Evolutionary conservation across 176 grass and related monocot species (phyloP).

Genomic region (Chrysopogon serrulatus): DNA sequence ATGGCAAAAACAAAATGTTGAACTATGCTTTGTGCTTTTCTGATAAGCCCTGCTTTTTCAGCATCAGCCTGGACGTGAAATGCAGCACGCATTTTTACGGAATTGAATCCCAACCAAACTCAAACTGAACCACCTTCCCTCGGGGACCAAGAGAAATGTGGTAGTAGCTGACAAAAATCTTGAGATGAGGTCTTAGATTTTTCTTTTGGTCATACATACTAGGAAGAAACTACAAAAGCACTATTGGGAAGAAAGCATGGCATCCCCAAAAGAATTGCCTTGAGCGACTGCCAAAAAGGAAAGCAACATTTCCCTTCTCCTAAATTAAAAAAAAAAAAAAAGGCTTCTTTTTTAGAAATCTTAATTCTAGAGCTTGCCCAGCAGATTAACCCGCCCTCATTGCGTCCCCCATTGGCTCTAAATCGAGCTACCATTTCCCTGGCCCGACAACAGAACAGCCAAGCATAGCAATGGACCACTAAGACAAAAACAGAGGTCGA

Average conservation of each 20-base stretch:
- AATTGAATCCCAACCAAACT: not conserved
- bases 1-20: not conserved
- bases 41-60: not conserved
- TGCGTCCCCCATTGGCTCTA: not conserved
- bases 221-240: not conserved
- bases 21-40: slow-evolving; percentile 7
- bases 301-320: not conserved
- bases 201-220: not conserved
- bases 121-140: not conserved
- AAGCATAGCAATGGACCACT: not conserved
- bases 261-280: not conserved
- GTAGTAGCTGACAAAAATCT: not conserved
- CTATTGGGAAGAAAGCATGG: not conserved
- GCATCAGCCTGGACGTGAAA: not conserved
- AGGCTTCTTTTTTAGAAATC: not conserved
- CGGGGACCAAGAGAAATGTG: not conserved
- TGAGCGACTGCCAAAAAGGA: not conserved
- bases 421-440: not conserved
- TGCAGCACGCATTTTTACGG: not conserved
- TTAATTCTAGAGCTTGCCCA: not conserved
- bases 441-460: not conserved
- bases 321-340: not conserved
- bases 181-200: not conserved
- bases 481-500: not conserved
- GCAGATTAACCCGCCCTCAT: not conserved